These are phyloP conservation scores for Mrakia hoshinonis DNA, from an alignment of 768 basidiomycete species.

Conservation along the genomic window DNA sequence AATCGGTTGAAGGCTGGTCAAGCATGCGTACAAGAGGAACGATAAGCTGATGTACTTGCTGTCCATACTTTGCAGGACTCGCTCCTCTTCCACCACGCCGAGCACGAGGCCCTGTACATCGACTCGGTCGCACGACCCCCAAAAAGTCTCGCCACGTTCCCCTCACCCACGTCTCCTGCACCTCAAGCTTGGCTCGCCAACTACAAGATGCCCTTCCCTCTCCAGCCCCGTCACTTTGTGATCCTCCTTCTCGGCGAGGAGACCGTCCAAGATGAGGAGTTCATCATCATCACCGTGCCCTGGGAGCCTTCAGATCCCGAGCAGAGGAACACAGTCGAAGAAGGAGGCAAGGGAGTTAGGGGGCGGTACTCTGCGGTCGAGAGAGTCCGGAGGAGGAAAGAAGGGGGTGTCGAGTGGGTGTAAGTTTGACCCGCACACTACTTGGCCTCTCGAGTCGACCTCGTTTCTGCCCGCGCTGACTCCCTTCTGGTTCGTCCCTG, in stretches of 20 bases:
- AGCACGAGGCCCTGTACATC: background rate
- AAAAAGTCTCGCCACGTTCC: background rate
- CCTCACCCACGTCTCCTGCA: background rate
- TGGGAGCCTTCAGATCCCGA: background rate
- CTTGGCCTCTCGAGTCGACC: background rate
- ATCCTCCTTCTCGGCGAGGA: background rate
- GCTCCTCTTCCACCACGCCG: background rate
- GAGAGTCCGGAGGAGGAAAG: background rate
- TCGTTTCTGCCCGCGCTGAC: background rate
- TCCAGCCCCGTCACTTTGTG: background rate
- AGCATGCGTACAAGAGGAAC: no score
- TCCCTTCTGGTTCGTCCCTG: background rate
- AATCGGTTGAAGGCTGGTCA: no score
- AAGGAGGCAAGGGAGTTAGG: constrained; percentile 7
- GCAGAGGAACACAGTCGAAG: background rate
- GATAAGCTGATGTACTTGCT: background rate
- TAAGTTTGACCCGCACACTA: background rate
- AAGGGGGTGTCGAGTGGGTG: constrained; percentile 9
- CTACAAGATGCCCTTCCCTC: background rate
- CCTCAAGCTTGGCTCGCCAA: background rate
- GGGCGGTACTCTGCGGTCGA: background rate
- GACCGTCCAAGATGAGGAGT: background rate
- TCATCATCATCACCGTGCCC: background rate
- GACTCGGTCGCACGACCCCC: background rate
- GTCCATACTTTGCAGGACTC: background rate